Conservation (phyloP, 2,329 filamentous ascomycete species). For the Phialophora verrucosa region DNA sequence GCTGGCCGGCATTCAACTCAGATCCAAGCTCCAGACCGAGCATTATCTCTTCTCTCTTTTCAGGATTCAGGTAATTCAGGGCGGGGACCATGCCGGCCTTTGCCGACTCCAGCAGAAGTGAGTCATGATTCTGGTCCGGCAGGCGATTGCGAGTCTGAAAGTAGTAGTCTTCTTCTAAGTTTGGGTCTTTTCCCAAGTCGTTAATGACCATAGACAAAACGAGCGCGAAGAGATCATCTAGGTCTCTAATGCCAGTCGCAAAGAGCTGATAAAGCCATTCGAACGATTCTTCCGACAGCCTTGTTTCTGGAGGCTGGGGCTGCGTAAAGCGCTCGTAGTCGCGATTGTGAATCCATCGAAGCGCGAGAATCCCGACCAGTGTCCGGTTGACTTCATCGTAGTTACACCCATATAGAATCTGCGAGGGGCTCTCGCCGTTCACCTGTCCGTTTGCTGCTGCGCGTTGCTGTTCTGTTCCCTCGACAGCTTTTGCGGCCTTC, state of each 20-base stretch:
- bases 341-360: constrained; percentile 47
- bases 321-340: constrained; percentile 45
- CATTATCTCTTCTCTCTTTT: constrained; percentile 41
- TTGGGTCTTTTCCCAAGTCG: constrained; percentile 48
- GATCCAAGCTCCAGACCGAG: constrained; percentile 46
- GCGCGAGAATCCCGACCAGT: constrained; percentile 45
- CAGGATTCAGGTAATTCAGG: constrained; percentile 40
- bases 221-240: constrained; percentile 42
- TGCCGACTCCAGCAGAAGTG: constrained; percentile 43
- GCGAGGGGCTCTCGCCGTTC: constrained; percentile 39
- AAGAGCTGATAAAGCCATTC: constrained; percentile 41
- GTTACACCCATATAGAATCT: constrained; percentile 42
- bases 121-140: constrained; percentile 43
- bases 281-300: constrained; percentile 43
- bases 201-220: constrained; percentile 47
- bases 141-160: constrained; percentile 16
- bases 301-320: constrained; percentile 39
- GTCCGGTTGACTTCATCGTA: constrained; percentile 51
- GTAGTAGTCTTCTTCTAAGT: constrained; percentile 41
- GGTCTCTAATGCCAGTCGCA: constrained; percentile 26
- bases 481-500: constrained; percentile 41
- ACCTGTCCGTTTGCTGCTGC: constrained; percentile 30
- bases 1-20: constrained; percentile 48
- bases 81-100: constrained; percentile 41
- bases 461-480: constrained; percentile 29